Evolutionary conservation across 805 yeast genomes (phyloP).

Genomic region (Nakazawaea peltata): DNA sequence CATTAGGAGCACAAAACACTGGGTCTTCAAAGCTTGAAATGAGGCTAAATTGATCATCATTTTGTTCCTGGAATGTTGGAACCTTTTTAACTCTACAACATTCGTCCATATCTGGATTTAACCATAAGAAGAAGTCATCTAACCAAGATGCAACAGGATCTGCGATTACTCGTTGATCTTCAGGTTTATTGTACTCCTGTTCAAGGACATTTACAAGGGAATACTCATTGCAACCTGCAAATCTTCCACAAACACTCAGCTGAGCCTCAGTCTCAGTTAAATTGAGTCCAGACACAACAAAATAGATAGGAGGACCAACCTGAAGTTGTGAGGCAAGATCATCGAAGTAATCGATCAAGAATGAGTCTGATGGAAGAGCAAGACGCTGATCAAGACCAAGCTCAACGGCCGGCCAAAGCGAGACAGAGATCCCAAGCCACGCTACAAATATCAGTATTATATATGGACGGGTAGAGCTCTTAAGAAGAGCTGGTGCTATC

Average conservation of each 20-base stretch:
- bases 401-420: conserved; percentile 58
- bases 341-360: conserved; percentile 71
- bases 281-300: conserved; percentile 66
- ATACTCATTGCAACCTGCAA: conserved; percentile 71
- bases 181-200: conserved; percentile 68
- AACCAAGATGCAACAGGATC: conserved; percentile 91
- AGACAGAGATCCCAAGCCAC: conserved; percentile 62
- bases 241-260: conserved; percentile 77
- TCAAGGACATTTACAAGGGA: conserved; percentile 78
- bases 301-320: conserved; percentile 89
- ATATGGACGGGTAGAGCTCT: conserved; percentile 33
- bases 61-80: no score
- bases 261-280: conserved; percentile 57
- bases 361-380: conserved; percentile 81
- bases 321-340: conserved; percentile 66
- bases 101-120: conserved; percentile 78
- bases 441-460: conserved; percentile 47
- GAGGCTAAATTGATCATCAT: no score
- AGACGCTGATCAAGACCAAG: conserved; percentile 85
- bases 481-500: conserved; percentile 56
- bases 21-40: no score
- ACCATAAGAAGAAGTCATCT: conserved; percentile 82
- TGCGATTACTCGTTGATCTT: conserved; percentile 60
- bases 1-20: conserved; percentile 60
- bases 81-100: conserved; percentile 72